A percentile compares a stretch with the other conserved stretches of the same genome.
These are phyloP conservation scores for Funneliformis caledonium DNA, from an alignment of 371 early-diverging fungal species.

Conservation along the genomic window DNA sequence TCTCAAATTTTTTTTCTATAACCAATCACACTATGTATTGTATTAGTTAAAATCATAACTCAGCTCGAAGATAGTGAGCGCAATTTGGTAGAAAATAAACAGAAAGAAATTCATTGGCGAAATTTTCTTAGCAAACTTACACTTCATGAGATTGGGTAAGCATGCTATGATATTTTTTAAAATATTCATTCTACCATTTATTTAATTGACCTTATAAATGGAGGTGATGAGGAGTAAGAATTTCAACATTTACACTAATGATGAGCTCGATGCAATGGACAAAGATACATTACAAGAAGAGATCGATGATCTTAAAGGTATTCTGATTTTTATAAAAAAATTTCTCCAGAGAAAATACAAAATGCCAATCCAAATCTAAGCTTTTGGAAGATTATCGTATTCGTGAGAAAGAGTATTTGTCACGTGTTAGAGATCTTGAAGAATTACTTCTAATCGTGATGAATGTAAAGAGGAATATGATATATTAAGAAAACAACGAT, in stretches of 20 bases:
- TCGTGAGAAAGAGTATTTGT: constrained; percentile 74
- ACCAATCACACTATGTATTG: background rate
- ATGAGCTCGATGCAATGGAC: constrained; percentile 62
- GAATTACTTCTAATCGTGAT: constrained; percentile 77
- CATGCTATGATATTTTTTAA: constrained; percentile 5
- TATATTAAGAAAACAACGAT: constrained; percentile 76
- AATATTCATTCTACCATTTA: background rate
- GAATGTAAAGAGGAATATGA: constrained; percentile 76
- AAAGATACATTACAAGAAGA: constrained; percentile 54
- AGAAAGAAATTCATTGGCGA: constrained; percentile 60
- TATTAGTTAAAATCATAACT: constrained; percentile 62
- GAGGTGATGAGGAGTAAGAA: constrained; percentile 50
- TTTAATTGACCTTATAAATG: background rate
- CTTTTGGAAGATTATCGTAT: constrained; percentile 88
- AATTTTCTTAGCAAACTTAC: constrained; percentile 57
- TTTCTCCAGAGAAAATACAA: constrained; percentile 65
- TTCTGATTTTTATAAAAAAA: too few species aligned
- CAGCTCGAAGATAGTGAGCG: constrained; percentile 63
- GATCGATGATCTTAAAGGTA: too few species aligned
- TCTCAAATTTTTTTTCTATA: background rate
- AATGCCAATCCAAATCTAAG: constrained; percentile 86
- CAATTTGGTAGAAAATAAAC: constrained; percentile 54
- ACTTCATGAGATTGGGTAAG: constrained; percentile 68
- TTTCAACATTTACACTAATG: constrained; percentile 57
- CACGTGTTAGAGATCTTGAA: constrained; percentile 77